phyloP scores from a whole-genome alignment of 2,329 filamentous ascomycete species.

The Fusarium siculi region DNA sequence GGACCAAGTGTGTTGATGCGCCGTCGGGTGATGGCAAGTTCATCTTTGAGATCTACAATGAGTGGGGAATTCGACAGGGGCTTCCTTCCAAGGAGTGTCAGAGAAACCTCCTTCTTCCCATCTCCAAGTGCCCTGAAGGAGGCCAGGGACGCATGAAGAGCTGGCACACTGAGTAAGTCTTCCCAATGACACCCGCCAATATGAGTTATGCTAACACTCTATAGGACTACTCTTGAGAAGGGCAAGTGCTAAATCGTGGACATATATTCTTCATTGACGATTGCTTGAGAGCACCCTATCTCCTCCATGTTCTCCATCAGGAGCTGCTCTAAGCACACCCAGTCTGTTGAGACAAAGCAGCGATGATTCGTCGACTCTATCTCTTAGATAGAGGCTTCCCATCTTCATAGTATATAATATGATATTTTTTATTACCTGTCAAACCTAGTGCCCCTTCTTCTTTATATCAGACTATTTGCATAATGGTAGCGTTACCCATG shows the following conservation, averaged over 20 bases:
- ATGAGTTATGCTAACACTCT: rapidly evolving
- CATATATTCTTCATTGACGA: too few species aligned
- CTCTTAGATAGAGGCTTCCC: rapidly evolving
- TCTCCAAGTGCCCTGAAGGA: slow-evolving; percentile 8
- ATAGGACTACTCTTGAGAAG: not conserved
- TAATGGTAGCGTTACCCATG: rapidly evolving
- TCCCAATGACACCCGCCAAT: rapidly evolving
- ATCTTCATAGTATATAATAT: not conserved
- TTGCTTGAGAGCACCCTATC: rapidly evolving
- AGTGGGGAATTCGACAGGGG: not conserved
- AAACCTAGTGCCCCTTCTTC: rapidly evolving
- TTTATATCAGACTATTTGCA: rapidly evolving
- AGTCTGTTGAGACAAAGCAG: too few species aligned
- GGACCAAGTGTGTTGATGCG: slow-evolving; percentile 10
- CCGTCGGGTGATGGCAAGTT: slow-evolving; percentile 12
- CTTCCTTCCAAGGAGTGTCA: not conserved
- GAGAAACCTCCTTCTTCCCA: not conserved
- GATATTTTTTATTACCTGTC: rapidly evolving
- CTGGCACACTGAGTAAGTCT: slow-evolving; percentile 21
- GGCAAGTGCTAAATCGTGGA: not conserved
- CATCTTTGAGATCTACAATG: slow-evolving; percentile 5
- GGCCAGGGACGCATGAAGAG: not conserved
- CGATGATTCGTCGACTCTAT: not conserved
- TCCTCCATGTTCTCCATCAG: rapidly evolving
- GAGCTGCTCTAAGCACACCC: rapidly evolving